Percentiles rank a stretch among this genome's conserved stretches.
These are phyloP conservation scores for Limonium bicolor DNA, from an alignment of 148 eudicot genomes.

Conservation along the genomic window DNA sequence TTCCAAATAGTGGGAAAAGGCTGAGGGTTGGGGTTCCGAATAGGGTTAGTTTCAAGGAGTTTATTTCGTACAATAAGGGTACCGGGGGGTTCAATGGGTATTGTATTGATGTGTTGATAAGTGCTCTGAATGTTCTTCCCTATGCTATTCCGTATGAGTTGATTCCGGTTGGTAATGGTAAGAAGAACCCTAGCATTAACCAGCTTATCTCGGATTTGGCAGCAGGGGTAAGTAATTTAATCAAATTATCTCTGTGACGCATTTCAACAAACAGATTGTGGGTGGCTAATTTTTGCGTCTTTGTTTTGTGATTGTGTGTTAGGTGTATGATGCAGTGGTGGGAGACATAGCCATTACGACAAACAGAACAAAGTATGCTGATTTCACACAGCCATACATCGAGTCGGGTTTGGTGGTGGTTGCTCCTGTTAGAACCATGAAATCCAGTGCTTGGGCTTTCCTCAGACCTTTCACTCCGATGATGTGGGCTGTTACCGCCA, in stretches of 20 bases:
- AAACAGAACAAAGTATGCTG: constrained; percentile 36
- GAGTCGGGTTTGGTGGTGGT: constrained; percentile 46
- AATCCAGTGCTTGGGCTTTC: constrained; percentile 48
- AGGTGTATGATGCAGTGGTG: constrained; percentile 45
- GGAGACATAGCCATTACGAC: constrained; percentile 48
- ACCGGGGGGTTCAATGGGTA: constrained; percentile 1
- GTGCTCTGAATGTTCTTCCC: constrained; percentile 3
- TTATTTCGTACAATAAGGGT: constrained; percentile 2
- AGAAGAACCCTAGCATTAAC: neutral
- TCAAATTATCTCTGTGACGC: too few relatives aligned
- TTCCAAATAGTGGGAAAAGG: constrained; percentile 39
- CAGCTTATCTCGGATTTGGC: neutral
- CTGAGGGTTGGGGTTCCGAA: constrained; percentile 58
- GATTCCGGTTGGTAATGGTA: constrained; percentile 5
- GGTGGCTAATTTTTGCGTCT: neutral
- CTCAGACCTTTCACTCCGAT: constrained; percentile 9
- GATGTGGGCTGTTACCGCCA: constrained; percentile 2
- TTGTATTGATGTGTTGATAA: constrained; percentile 4
- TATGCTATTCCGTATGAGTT: constrained; percentile 3
- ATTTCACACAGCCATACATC: constrained; percentile 50
- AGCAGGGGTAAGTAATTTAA: constrained; percentile 2
- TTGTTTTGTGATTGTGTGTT: neutral
- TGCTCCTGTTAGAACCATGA: constrained; percentile 13
- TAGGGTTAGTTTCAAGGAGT: constrained; percentile 26
- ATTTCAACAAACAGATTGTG: neutral